Evolutionary conservation across 2,329 filamentous ascomycete species (phyloP).

Genomic region (Fonsecaea erecta): DNA sequence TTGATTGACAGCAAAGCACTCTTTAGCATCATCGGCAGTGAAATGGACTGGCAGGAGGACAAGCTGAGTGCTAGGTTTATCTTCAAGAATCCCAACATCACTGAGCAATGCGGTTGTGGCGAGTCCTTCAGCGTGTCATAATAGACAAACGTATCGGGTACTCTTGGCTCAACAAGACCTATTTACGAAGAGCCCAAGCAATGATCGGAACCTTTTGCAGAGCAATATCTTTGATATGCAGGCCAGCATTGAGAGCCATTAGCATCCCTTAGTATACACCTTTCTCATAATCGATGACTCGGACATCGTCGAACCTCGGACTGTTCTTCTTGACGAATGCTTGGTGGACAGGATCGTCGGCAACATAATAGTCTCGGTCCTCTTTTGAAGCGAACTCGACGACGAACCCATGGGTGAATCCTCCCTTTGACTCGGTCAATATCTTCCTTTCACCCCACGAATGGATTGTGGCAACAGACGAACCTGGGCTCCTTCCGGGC

Average conservation of each 20-base stretch:
- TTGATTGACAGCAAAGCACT: slow-evolving; percentile 96
- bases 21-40: slow-evolving; percentile 96
- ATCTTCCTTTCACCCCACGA: not conserved
- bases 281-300: slow-evolving; percentile 65
- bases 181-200: not conserved
- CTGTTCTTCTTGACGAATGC: slow-evolving; percentile 61
- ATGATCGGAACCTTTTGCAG: not conserved
- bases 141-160: not conserved
- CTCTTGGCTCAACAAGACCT: not conserved
- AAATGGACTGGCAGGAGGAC: slow-evolving; percentile 99
- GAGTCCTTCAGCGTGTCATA: slow-evolving; percentile 85
- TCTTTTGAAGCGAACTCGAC: slow-evolving; percentile 66
- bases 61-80: slow-evolving; percentile 91
- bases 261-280: slow-evolving; percentile 51
- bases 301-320: slow-evolving; percentile 51
- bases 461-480: slow-evolving; percentile 2
- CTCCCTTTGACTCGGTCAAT: slow-evolving; percentile 52
- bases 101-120: slow-evolving; percentile 94
- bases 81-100: slow-evolving; percentile 97
- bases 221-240: not conserved
- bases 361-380: slow-evolving; percentile 71
- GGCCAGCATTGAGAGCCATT: slow-evolving; percentile 3
- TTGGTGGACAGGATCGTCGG: slow-evolving; percentile 66
- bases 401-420: slow-evolving; percentile 71
- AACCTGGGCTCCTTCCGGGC: slow-evolving; percentile 65